Conservation (phyloP, 768 basidiomycete genomes). For the Lentinula sp. region DNA sequence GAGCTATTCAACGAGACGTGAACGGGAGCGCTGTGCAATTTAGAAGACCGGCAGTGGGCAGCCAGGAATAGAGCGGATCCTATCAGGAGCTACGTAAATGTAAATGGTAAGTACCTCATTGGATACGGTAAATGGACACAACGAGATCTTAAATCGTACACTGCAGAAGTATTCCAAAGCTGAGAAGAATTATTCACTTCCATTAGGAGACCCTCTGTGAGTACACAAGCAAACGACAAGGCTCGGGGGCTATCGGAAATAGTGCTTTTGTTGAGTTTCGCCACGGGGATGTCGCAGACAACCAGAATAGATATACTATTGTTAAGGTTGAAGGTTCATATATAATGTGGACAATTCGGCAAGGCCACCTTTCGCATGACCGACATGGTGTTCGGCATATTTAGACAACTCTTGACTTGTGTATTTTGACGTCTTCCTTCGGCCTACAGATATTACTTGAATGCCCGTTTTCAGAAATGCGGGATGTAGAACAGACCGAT, state of each 20-base stretch:
- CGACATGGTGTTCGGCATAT: background rate
- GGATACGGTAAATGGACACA: background rate
- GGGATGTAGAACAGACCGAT: constrained; percentile 49
- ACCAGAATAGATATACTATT: background rate
- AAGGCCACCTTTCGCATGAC: background rate
- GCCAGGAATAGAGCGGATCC: constrained; percentile 1
- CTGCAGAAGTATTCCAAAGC: background rate
- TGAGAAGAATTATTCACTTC: background rate
- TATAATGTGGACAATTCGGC: background rate
- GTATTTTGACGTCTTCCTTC: constrained; percentile 82
- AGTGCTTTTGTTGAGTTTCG: background rate
- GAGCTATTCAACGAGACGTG: background rate
- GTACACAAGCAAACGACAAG: background rate
- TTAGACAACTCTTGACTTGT: constrained; percentile 53
- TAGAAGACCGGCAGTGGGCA: background rate
- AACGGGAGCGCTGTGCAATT: no score
- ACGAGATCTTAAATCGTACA: background rate
- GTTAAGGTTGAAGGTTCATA: background rate
- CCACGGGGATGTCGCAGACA: background rate
- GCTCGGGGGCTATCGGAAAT: background rate
- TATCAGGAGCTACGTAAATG: background rate
- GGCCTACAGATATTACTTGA: constrained; percentile 30
- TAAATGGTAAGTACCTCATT: background rate
- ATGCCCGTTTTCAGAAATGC: background rate
- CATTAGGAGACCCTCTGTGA: background rate